Conservation (phyloP, 345 rosid genomes). For the Salix koriyanagi region DNA sequence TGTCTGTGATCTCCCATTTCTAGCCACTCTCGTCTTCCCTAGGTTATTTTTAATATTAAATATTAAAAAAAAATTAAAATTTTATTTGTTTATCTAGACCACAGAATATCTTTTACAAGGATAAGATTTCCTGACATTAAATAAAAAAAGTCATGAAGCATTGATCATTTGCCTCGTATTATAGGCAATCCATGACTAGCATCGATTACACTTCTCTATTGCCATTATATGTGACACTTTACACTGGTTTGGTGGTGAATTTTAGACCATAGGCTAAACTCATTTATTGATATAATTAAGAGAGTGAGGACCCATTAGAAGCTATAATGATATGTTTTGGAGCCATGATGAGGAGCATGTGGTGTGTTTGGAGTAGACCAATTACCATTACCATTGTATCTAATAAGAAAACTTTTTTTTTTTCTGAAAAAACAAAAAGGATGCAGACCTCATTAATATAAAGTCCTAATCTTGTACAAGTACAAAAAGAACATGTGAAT, state of each 20-base stretch:
- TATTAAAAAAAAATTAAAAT: too few species aligned
- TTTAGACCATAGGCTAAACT: background rate
- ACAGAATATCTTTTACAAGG: too few species aligned
- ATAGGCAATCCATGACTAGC: background rate
- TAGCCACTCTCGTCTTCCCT: background rate
- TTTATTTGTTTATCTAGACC: accelerated
- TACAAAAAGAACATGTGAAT: constrained; percentile 9
- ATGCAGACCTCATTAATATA: background rate
- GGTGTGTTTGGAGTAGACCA: constrained; percentile 2
- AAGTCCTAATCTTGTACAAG: constrained; percentile 1
- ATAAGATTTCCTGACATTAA: too few species aligned
- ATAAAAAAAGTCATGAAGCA: background rate
- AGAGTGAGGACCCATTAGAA: constrained; percentile 5
- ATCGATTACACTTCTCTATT: background rate
- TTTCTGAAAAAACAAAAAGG: background rate
- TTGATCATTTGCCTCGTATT: background rate
- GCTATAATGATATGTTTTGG: background rate
- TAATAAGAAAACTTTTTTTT: background rate
- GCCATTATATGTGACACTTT: background rate
- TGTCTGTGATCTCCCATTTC: background rate
- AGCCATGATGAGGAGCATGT: constrained; percentile 15
- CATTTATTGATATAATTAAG: background rate
- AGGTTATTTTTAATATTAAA: background rate
- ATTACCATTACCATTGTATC: background rate
- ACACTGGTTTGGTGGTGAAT: background rate